Percentiles rank a stretch among this genome's conserved stretches.
Conservation (phyloP, 208 protist genomes). For the Trypanosoma boissoni region DNA sequence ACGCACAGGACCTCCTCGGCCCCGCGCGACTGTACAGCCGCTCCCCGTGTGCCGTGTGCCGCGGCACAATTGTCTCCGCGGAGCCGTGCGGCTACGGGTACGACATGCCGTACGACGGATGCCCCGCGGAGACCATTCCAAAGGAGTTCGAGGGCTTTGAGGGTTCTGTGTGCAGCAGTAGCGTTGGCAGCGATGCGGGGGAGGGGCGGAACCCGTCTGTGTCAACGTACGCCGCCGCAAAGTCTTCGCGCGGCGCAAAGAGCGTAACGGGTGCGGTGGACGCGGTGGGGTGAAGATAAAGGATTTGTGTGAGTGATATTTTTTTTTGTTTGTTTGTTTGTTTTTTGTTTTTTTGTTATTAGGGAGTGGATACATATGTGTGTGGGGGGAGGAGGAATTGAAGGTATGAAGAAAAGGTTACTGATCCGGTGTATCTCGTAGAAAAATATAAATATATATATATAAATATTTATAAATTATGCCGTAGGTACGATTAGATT, state of each 20-base stretch:
- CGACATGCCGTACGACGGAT: not conserved
- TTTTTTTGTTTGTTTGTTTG: not conserved
- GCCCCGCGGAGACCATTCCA: not conserved
- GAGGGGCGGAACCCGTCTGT: not conserved
- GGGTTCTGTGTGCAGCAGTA: slow-evolving; percentile 19
- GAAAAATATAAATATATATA: too few species aligned
- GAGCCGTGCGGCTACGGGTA: too few species aligned
- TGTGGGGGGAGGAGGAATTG: too few species aligned
- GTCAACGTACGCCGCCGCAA: not conserved
- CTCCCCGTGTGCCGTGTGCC: too few species aligned
- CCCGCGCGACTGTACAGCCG: slow-evolving; percentile 30
- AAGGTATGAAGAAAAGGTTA: too few species aligned
- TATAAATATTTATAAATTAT: too few species aligned
- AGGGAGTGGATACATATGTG: too few species aligned
- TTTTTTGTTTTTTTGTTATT: not conserved
- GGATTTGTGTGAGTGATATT: not conserved
- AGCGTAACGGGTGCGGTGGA: too few species aligned
- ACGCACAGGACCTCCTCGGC: slow-evolving; percentile 36
- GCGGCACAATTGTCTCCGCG: too few species aligned
- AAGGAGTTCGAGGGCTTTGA: slow-evolving; percentile 6
- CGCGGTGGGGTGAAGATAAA: not conserved
- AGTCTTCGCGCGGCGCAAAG: not conserved
- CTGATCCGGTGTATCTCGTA: too few species aligned
- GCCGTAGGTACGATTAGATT: too few species aligned
- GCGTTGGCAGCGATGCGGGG: slow-evolving; percentile 24